phyloP scores from a whole-genome alignment of 1,284 basidiomycete genomes.

The Apiotrichum veenhuisii region DNA sequence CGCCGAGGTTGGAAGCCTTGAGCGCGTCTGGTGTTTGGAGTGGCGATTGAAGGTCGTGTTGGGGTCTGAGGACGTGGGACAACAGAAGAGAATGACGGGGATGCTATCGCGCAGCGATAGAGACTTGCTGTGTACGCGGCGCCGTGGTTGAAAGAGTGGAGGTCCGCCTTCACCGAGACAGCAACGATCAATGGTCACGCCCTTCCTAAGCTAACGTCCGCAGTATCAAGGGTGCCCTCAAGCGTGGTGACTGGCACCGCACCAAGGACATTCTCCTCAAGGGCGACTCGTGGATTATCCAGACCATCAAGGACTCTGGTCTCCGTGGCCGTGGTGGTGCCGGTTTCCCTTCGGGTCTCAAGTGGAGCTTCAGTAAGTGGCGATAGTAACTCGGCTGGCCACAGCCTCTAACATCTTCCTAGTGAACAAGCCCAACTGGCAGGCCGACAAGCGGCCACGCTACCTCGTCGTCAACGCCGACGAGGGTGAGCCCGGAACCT shows the following conservation, averaged over 20 bases:
- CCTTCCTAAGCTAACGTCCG: no score
- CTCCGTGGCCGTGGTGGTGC: constrained; percentile 94
- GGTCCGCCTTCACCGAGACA: not conserved
- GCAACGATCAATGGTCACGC: no score
- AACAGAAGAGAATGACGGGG: no score
- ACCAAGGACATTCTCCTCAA: constrained; percentile 86
- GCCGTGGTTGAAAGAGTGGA: not conserved
- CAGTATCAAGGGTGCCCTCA: constrained; percentile 73
- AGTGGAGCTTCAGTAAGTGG: constrained; percentile 88
- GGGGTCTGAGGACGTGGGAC: no score
- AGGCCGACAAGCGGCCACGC: constrained; percentile 85
- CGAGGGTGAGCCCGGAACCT: constrained; percentile 97
- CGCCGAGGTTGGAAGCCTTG: no score
- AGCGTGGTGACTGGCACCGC: constrained; percentile 94
- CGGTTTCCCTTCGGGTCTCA: constrained; percentile 93
- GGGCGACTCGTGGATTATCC: constrained; percentile 84
- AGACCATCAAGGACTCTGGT: constrained; percentile 92
- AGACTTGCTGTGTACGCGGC: not conserved
- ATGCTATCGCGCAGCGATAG: not conserved
- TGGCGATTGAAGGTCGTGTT: no score
- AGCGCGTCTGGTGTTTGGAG: no score
- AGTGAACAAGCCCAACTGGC: constrained; percentile 92
- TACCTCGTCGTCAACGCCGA: constrained; percentile 98
- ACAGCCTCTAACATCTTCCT: not conserved
- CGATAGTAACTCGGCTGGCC: no score